These are phyloP conservation scores for Ogataea nitratoaversa DNA, from an alignment of 805 yeast species.

Conservation along the genomic window DNA sequence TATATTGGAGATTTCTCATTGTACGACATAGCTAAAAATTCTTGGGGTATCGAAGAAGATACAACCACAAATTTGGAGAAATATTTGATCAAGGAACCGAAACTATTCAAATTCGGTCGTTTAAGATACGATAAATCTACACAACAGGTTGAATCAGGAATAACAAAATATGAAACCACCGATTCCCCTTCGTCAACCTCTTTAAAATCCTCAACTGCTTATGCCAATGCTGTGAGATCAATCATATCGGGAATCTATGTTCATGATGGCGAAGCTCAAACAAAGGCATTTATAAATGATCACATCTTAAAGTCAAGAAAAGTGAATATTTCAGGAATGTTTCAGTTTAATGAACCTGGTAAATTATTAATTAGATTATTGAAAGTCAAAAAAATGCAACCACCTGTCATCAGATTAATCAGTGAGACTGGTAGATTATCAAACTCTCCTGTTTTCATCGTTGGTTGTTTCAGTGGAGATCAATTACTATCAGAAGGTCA, in stretches of 20 bases:
- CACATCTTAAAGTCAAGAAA: constrained; percentile 76
- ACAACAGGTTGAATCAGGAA: constrained; percentile 49
- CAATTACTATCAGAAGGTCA: constrained; percentile 89
- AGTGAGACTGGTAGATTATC: constrained; percentile 93
- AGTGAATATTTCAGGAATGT: constrained; percentile 66
- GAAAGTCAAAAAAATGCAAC: constrained; percentile 65
- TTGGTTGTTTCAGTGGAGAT: constrained; percentile 84
- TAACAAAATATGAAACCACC: constrained; percentile 41
- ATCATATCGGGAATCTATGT: constrained; percentile 80
- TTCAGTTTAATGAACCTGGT: constrained; percentile 80
- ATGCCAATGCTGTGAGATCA: constrained; percentile 74
- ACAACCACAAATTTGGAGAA: constrained; percentile 57
- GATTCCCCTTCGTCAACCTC: constrained; percentile 25
- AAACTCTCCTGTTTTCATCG: constrained; percentile 78
- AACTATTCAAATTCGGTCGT: constrained; percentile 65
- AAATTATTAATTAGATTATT: constrained; percentile 77
- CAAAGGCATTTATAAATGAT: constrained; percentile 64
- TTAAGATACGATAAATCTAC: constrained; percentile 42
- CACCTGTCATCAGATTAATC: constrained; percentile 76
- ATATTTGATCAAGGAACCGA: constrained; percentile 64
- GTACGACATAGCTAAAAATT: constrained; percentile 54
- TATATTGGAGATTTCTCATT: constrained; percentile 67
- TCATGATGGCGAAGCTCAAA: constrained; percentile 59
- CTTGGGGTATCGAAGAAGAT: constrained; percentile 91
- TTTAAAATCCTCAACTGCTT: constrained; percentile 34